Percentiles rank a stretch among this genome's conserved stretches.
phyloP scores from a whole-genome alignment of 2,329 filamentous ascomycete species.

The Neurospora sp. region DNA sequence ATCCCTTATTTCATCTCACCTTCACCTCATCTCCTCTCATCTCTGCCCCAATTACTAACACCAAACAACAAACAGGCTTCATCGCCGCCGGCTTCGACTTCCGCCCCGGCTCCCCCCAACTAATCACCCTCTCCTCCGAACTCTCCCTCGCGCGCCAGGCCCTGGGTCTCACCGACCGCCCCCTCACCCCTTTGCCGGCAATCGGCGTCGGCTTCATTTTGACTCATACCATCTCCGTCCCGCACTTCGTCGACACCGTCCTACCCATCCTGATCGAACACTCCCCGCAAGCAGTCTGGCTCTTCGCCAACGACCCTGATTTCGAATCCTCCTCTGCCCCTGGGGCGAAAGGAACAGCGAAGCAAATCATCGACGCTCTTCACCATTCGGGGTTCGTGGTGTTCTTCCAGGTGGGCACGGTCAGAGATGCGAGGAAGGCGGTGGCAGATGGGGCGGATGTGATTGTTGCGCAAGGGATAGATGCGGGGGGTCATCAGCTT shows the following conservation, averaged over 20 bases:
- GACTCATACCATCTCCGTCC: constrained; percentile 31
- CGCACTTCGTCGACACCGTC: constrained; percentile 31
- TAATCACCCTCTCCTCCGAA: constrained; percentile 22
- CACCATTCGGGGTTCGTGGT: constrained; percentile 33
- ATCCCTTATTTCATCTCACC: not conserved
- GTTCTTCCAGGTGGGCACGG: constrained; percentile 54
- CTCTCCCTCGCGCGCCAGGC: constrained; percentile 19
- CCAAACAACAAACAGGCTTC: constrained; percentile 20
- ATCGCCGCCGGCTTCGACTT: constrained; percentile 26
- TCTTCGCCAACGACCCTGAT: constrained; percentile 43
- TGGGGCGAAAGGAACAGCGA: constrained; percentile 19
- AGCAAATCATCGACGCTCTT: constrained; percentile 26
- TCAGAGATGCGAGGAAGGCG: constrained; percentile 42
- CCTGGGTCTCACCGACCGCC: constrained; percentile 18
- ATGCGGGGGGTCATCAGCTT: constrained; percentile 56
- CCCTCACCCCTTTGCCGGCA: constrained; percentile 26
- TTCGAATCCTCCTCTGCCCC: constrained; percentile 23
- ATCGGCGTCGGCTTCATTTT: constrained; percentile 56
- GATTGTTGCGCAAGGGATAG: constrained; percentile 52
- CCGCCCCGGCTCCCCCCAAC: constrained; percentile 19
- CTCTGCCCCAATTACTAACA: not conserved
- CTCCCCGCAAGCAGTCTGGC: constrained; percentile 52
- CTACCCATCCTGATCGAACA: constrained; percentile 42
- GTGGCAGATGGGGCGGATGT: constrained; percentile 43
- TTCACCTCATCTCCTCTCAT: not conserved